Evolutionary conservation across 176 grass and related monocot genomes (phyloP), one percentile per base, ranked within the genome.

Genomic region (Canna indica): DNA sequence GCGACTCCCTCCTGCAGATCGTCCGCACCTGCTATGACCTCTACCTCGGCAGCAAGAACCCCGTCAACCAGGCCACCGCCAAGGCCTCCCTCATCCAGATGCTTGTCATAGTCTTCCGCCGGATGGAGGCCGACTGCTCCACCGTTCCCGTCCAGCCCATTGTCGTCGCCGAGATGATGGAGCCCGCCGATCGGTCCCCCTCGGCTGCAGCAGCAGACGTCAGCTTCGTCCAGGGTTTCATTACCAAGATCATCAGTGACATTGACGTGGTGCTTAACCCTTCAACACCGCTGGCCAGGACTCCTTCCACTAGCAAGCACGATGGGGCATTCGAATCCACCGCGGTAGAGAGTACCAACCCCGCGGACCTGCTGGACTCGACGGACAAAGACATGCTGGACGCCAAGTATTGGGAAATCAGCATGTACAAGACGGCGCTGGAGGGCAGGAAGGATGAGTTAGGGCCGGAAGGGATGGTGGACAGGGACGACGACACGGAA

Each of bases 31-130:
- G 94, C 84, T 99, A 99, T 7, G 94, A 99, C 54, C 84, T 99
- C 75, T 99, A 99, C 79, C 73, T 99, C 7, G 86, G 84, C 12
- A 90, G 86, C 70, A 91, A 86, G 41, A 99, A 86, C 25, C 31
- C 72, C 18, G 89, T 99, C 36, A 92, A 99, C 50, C 94, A 99
- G 84, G 85, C 86, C 72, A 99, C 94, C 33, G 94, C 94, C 52
- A 99, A 99, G 84, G 94, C 94, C 7, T 99, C 94, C 22, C 90
- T 99, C 30, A 88, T 93, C 73, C 94, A 99, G 84, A 99, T 99
- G 94, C 78, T 99, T 28, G 94, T 99, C 14, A 99, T 99, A 20
- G 89, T 99, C 3, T 99, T 99, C 81, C 86, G 90, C 30, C 77
- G 94, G 27, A 99, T 99, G 94, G 94, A 99, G 82, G 94, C 89